Evolutionary conservation across 2,329 filamentous ascomycete species (phyloP), one percentile per base, ranked within the genome.

Genomic region (Verticillium klebahnii): DNA sequence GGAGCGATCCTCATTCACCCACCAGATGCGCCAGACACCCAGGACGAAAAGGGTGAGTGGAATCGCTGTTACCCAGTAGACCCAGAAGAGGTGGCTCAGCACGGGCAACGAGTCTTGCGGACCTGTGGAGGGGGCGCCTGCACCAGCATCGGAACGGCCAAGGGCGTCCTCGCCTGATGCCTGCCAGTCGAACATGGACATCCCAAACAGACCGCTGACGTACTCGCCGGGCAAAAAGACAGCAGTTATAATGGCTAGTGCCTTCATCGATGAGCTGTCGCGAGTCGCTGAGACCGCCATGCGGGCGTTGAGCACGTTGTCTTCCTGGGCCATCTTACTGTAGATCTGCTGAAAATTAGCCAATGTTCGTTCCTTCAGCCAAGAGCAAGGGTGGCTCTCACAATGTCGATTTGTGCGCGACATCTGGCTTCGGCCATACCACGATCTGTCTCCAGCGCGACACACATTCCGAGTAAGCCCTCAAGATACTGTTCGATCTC

Each of bases 321-420:
- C 78, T 62, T 81, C 78, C 64, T 81, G 78, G 3, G 78, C 78
- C 75, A 81, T 80, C 65, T 80, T 80, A 64, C 75, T 78, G 70
- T 80, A 80, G 62, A 81, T 80, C 75, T 78, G 56, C 1, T 17
- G 2, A 1, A 4, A 23, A 25, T 67, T 9, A 69, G 67, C 23
- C 9, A 6, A 25, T 2, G 11, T 25, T 29, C 11, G 1, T 31
- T 5, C 25, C 29, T 25, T 1, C 29, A 29, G 17, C 5, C 6
- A 36, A 23, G 15, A 2, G 4, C 1, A n/a, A 7, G 29, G 11
- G 2, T 1, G 15, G 17, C 5, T 2, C 75, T 71, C 62, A 78
- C 76, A 64, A 81, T 80, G 37, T 81, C 78, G 56, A 79, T 79
- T 64, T 80, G 76, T 1, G 78, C 78, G 31, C 78, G 76, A 63